These are phyloP conservation scores for Graphilbum fragrans DNA, from an alignment of 2,329 filamentous ascomycete genomes.

Conservation along the genomic window DNA sequence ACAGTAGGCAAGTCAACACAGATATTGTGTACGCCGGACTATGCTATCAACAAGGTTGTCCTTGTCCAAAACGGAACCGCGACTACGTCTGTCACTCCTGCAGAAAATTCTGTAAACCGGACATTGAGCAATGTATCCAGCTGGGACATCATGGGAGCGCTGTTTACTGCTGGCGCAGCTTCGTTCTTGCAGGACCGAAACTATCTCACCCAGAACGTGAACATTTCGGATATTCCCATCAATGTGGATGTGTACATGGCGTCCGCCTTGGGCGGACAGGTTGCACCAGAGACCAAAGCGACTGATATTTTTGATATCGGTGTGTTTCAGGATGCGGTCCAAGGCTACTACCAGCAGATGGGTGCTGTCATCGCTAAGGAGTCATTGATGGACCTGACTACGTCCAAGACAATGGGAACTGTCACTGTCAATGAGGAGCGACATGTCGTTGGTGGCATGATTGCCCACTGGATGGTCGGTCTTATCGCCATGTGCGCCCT, in stretches of 20 bases:
- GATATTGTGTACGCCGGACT: neutral
- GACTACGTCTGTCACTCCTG: neutral
- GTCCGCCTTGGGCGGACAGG: neutral
- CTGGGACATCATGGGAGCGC: neutral
- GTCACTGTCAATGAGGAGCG: neutral
- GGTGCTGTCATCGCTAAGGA: neutral
- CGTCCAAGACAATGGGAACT: neutral
- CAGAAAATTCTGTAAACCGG: neutral
- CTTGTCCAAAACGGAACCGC: neutral
- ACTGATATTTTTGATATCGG: neutral
- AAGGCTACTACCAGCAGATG: neutral
- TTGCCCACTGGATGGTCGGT: neutral
- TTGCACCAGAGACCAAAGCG: neutral
- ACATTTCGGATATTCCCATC: neutral
- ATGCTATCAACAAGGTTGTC: neutral
- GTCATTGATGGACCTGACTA: neutral
- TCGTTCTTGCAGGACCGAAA: neutral
- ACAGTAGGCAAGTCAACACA: neutral
- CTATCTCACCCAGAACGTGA: neutral
- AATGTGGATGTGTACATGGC: neutral
- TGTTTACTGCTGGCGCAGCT: neutral
- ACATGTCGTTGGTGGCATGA: neutral
- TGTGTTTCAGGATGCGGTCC: neutral
- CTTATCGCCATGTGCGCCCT: neutral
- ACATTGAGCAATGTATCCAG: neutral